phyloP scores from a whole-genome alignment of 176 grass and related monocot genomes.

The Eremochloa ophiuroides region DNA sequence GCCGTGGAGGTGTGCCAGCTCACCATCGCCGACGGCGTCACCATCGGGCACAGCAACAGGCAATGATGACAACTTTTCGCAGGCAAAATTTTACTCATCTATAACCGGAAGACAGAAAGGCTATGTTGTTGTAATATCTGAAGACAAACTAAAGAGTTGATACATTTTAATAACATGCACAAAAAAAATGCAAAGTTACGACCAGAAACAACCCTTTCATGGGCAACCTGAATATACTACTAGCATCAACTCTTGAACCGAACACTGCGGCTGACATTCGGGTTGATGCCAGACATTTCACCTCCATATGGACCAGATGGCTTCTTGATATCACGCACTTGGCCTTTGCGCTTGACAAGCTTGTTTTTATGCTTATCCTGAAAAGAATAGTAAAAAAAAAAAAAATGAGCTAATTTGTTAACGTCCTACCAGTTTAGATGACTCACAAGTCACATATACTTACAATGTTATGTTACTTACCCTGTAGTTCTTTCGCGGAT shows the following conservation, averaged over 20 bases:
- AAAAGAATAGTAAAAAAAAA: neutral
- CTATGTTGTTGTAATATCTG: too few species aligned
- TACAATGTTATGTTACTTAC: conserved; percentile 24
- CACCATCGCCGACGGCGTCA: too few species aligned
- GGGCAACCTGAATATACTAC: neutral
- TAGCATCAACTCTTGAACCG: neutral
- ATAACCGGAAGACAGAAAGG: too few species aligned
- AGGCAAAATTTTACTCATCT: neutral
- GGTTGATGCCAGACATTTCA: conserved; percentile 81
- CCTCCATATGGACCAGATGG: conserved; percentile 67
- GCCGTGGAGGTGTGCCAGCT: too few species aligned
- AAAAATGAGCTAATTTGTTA: neutral
- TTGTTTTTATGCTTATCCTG: conserved; percentile 66
- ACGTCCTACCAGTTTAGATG: neutral
- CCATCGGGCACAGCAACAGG: too few species aligned
- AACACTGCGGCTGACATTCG: conserved; percentile 38
- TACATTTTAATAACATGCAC: neutral
- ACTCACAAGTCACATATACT: neutral
- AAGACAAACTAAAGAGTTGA: neutral
- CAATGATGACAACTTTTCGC: neutral
- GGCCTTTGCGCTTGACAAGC: conserved; percentile 45
- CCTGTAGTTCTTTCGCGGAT: conserved; percentile 97
- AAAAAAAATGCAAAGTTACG: neutral
- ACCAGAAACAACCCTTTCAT: neutral
- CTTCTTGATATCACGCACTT: conserved; percentile 62